Evolutionary conservation across 768 basidiomycete species (phyloP), one percentile per base, ranked within the genome.

Genomic region (Leccinum barrowsii): DNA sequence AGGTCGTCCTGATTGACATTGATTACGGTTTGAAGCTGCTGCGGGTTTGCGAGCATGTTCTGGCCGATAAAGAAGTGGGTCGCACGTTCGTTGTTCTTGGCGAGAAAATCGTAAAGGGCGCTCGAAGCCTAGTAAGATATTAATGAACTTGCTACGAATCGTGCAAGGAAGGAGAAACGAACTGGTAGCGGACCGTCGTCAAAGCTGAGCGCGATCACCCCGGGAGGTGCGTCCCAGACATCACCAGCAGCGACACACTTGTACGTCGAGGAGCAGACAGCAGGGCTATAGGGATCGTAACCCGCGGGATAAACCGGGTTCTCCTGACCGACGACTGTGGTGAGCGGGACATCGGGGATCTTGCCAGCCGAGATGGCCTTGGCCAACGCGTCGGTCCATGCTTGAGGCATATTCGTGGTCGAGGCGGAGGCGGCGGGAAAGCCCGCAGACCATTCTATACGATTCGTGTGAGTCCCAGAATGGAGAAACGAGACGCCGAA

Each of bases 1-100:
- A 79, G 67, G 55, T 80, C 78, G 46, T 77, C 73, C 21, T 65
- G 53, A 55, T 64, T 70, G 7, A 64, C 61, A 62, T 70, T 67
- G 66, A 84, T 84, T 0, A 85, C 85, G 10, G 68, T 66, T 57
- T 75, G 61, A 72, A 94, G 92, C 49, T 78, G 65, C 8, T 77
- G 67, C 4, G 85, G 82, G 67, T 89, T 76, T 44, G 68, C 52
- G 26, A 89, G 64, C 58, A 94, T 89, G 68, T 93, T 89, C 34
- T 80, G 68, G 17, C 94, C 94, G 62, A 97, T 95, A 78, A 94
- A 83, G 72, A 95, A 96, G 69, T 95, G 92, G 5, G 94, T 95
- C 3, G 85, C 86, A n/a, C 72, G 80, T 56, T 84, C 71, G 59
- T 86, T 83, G 57, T 94, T 80, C n/a, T 76, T 55, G 58, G 78